Evolutionary conservation across 306 rosid species (phyloP), one percentile per base, ranked within the genome.

Genomic region (Quercus bicolor): DNA sequence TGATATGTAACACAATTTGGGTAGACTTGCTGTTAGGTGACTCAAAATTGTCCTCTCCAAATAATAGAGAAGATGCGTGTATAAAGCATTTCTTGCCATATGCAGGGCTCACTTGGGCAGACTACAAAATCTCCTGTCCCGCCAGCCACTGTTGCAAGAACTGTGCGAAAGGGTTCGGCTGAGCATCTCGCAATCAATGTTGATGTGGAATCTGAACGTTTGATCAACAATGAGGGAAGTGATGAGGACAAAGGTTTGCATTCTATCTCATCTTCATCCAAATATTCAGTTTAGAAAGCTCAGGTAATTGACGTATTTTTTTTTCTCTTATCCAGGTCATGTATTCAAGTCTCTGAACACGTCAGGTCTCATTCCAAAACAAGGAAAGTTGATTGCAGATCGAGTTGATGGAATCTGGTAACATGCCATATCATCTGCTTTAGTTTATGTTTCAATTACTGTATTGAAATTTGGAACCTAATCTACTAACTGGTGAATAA

Each of bases 351-450:
- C 99, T 60, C 89, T 96, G 68, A 96, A 88, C 86, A 84, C 99
- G 57, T 87, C 98, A 40, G 99, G 97, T 84, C 88, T 93, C 73
- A 86, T 96, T 75, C 99, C 99, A 19, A 91, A 80, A 78, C 98
- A 90, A 66, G 99, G 97, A 80, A 96, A 91, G 89, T 80, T 81
- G 81, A 71, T 96, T 80, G 98, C 99, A 52, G 99, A 96, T 81
- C 93, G 96, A 64, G 71, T 96, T 66, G 99, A 96, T 87, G 98
- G 99, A 90, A 81, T 93, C 78, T 96, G 99, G 99, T 96, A 96
- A 69, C 34, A 72, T 73, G 64, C 57, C 80, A 31, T 56, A 65
- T 57, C 72, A 12, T 52, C 40, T 74, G 15, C 74, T 48, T 70
- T 15, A 72, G 19, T 62, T 72, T 57, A 48, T 48, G 16, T 48